Evolutionary conservation across 2,329 filamentous ascomycete species (phyloP), one percentile per base, ranked within the genome.

Genomic region (Orbilia brochopaga): DNA sequence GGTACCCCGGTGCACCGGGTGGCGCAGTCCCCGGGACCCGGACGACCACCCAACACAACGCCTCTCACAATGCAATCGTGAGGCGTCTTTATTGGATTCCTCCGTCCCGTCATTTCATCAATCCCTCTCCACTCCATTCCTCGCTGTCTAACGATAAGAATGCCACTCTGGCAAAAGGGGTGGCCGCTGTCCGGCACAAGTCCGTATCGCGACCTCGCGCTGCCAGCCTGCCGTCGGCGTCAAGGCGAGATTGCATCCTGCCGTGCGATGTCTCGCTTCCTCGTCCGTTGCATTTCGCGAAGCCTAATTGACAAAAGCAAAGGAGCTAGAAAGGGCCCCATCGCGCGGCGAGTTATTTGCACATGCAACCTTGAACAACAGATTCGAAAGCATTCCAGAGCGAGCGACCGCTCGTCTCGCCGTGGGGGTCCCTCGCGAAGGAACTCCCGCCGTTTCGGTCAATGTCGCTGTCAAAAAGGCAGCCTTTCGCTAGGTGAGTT

Each of bases 381-480:
- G 40, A 63, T 63, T 59, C 50, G 44, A 54, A 61, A 59, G 54
- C 66, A 70, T 70, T 70, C 66, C 59, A 70, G 65, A 58, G 56
- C 40, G 35, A 19, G 21, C 27, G 27, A 4, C n/a, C 15, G 44
- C 50, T 62, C 46, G 53, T 62, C 58, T n/a, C 57, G 51, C 40
- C 56, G 51, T 60, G 56, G 58, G 53, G 63, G 56, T 60, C 13
- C 8, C 11, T 23, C 27, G n/a, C 4, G 40, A 59, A 35, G 40
- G 23, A 48, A 50, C 40, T 50, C 21, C 27, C 15, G 40, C 17
- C 24, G 24, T 52, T 52, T 30, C 51, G 13, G 40, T 44, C 40
- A n/a, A 48, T 19, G 17, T 48, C 44, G 11, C 27, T 32, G 17
- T 15, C 8, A 23, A 23, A 44, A 48, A 4, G 19, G 44, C 17